These are phyloP conservation scores for Cryptococcus sp. DNA, from an alignment of 1,284 basidiomycete genomes.

Conservation along the genomic window DNA sequence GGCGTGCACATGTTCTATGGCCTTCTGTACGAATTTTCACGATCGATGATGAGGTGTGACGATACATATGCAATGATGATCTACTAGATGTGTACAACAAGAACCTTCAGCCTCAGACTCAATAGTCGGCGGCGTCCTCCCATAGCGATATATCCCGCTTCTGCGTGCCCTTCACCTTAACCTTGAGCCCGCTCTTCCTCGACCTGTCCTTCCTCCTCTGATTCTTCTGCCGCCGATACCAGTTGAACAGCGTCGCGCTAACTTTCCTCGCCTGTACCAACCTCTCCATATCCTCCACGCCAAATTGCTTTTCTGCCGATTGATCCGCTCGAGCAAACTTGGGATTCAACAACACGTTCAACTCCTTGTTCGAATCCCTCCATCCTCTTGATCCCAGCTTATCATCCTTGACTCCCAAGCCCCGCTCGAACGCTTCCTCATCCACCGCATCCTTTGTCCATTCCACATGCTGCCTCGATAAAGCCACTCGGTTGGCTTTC, in stretches of 20 bases:
- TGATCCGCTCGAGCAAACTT: too few species aligned
- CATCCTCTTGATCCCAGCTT: neutral
- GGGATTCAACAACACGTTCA: conserved; percentile 14
- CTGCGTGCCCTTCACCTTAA: neutral
- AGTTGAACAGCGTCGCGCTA: conserved; percentile 5
- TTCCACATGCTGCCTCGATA: conserved; percentile 42
- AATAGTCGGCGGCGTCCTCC: neutral
- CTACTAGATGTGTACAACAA: conserved; percentile 2
- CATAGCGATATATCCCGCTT: neutral
- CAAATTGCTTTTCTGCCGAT: too few species aligned
- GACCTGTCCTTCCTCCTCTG: neutral
- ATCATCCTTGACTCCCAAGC: conserved; percentile 16
- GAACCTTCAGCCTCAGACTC: neutral
- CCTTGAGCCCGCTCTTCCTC: neutral
- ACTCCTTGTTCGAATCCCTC: conserved; percentile 6
- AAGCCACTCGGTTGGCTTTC: conserved; percentile 51
- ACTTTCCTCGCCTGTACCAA: conserved; percentile 15
- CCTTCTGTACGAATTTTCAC: too few species aligned
- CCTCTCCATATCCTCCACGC: conserved; percentile 1
- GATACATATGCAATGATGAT: neutral
- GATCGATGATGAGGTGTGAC: neutral
- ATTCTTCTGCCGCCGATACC: neutral
- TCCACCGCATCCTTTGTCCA: conserved; percentile 50
- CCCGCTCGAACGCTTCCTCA: conserved; percentile 57
- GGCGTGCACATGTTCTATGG: too few species aligned